phyloP scores from a whole-genome alignment of 2,329 filamentous ascomycete species.

The Epichloe glyceriae region DNA sequence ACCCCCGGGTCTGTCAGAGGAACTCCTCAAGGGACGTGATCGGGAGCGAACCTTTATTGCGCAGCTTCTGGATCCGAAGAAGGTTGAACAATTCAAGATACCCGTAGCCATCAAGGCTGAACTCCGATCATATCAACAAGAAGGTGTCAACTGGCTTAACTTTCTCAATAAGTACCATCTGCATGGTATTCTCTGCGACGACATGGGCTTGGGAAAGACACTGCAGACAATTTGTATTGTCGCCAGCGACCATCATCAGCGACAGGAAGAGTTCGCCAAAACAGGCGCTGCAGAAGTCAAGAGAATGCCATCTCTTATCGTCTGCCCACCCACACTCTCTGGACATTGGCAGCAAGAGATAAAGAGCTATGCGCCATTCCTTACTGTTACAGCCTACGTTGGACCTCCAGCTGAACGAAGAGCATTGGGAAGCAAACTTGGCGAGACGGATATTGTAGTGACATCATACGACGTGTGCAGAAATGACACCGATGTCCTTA shows the following conservation, averaged over 20 bases:
- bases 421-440: slow-evolving; percentile 54
- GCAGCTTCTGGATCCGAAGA: slow-evolving; percentile 91
- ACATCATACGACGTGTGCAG: slow-evolving; percentile 97
- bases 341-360: slow-evolving; percentile 99
- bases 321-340: slow-evolving; percentile 90
- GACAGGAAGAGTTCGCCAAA: slow-evolving; percentile 78
- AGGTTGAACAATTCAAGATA: slow-evolving; percentile 86
- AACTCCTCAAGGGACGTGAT: slow-evolving; percentile 80
- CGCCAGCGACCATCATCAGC: slow-evolving; percentile 88
- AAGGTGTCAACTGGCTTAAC: slow-evolving; percentile 96
- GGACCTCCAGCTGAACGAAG: slow-evolving; percentile 73
- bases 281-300: slow-evolving; percentile 67
- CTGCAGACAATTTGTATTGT: slow-evolving; percentile 96
- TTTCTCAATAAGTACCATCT: slow-evolving; percentile 98
- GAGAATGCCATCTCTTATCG: slow-evolving; percentile 77
- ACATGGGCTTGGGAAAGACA: slow-evolving; percentile 98
- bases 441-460: slow-evolving; percentile 79
- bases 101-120: slow-evolving; percentile 96
- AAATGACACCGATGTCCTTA: slow-evolving; percentile 80
- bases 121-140: slow-evolving; percentile 92
- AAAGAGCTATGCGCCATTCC: slow-evolving; percentile 87
- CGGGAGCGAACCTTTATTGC: slow-evolving; percentile 92
- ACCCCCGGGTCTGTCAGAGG: slow-evolving; percentile 87
- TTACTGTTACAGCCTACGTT: slow-evolving; percentile 80
- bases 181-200: slow-evolving; percentile 95